Percentiles rank a stretch among this genome's conserved stretches.
Evolutionary conservation across 169 alveolate genomes (phyloP).

Genomic region (Cryptosporidium canis): DNA sequence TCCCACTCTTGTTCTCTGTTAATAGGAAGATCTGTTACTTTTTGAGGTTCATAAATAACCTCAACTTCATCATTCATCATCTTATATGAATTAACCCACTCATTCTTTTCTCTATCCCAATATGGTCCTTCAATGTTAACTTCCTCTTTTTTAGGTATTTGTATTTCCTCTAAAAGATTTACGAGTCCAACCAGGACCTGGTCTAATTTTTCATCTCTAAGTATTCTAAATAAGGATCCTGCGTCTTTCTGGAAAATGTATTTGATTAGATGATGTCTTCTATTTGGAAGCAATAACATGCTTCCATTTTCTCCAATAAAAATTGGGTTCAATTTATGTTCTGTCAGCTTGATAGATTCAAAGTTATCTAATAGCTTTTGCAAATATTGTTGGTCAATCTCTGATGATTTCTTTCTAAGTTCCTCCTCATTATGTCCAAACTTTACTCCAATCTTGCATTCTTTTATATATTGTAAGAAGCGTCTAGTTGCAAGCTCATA

Average conservation of each 20-base stretch:
- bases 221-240: neutral
- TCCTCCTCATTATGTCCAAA: slow-evolving; percentile 34
- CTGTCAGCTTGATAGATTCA: slow-evolving; percentile 26
- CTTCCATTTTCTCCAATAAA: slow-evolving; percentile 52
- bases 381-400: neutral
- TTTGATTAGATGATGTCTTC: slow-evolving; percentile 36
- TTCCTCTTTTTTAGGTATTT: slow-evolving; percentile 24
- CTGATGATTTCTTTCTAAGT: slow-evolving; percentile 11
- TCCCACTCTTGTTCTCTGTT: slow-evolving; percentile 61
- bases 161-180: slow-evolving; percentile 16
- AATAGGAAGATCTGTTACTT: slow-evolving; percentile 43
- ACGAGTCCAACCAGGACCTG: neutral
- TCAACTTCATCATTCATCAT: slow-evolving; percentile 29
- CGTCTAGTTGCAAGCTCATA: slow-evolving; percentile 54
- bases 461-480: slow-evolving; percentile 34
- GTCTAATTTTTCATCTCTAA: slow-evolving; percentile 3
- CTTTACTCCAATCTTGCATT: slow-evolving; percentile 27
- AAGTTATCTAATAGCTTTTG: slow-evolving; percentile 32
- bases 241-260: slow-evolving; percentile 43
- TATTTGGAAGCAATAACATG: slow-evolving; percentile 24
- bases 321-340: slow-evolving; percentile 1
- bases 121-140: slow-evolving; percentile 27
- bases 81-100: slow-evolving; percentile 47
- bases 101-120: slow-evolving; percentile 53
- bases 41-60: slow-evolving; percentile 33